A percentile compares a stretch with the other conserved stretches of the same genome.
Conservation (phyloP, 2,329 filamentous ascomycete genomes). For the Penicillium freii region DNA sequence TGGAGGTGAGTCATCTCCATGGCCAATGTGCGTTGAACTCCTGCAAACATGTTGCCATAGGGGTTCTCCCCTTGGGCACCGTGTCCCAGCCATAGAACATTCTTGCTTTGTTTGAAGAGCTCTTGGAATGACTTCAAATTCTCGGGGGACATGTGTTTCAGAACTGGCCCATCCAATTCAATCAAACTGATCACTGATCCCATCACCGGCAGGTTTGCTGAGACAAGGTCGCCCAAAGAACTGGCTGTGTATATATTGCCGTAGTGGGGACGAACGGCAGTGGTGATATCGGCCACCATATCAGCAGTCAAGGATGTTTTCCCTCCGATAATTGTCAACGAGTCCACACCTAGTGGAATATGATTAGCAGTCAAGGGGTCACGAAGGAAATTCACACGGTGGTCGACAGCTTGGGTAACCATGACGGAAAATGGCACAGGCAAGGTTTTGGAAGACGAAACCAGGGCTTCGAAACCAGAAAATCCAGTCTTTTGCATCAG, state of each 20-base stretch:
- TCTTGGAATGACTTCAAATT: conserved; percentile 27
- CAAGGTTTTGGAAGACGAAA: not conserved
- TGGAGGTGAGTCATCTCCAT: conserved; percentile 23
- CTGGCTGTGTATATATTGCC: not conserved
- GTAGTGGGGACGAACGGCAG: conserved; percentile 11
- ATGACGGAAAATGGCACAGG: conserved; percentile 27
- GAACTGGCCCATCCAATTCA: conserved; percentile 30
- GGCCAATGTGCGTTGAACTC: conserved; percentile 23
- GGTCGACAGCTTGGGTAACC: conserved; percentile 36
- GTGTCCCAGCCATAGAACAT: conserved; percentile 26
- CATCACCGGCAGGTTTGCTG: conserved; percentile 17
- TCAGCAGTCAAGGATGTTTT: conserved; percentile 7
- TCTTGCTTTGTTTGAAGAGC: conserved; percentile 20
- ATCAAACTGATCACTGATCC: conserved; percentile 21
- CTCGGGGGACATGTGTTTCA: conserved; percentile 19
- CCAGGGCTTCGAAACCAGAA: conserved; percentile 27
- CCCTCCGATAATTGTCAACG: conserved; percentile 21
- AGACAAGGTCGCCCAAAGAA: conserved; percentile 12
- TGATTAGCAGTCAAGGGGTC: conserved; percentile 22
- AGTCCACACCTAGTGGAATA: conserved; percentile 4
- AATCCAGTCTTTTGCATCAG: conserved; percentile 34
- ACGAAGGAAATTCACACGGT: conserved; percentile 26
- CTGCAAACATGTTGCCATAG: conserved; percentile 21
- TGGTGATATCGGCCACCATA: conserved; percentile 9
- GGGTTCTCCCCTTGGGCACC: conserved; percentile 25